Conservation (phyloP, 2,329 filamentous ascomycete species). For the Colletotrichum sp. region DNA sequence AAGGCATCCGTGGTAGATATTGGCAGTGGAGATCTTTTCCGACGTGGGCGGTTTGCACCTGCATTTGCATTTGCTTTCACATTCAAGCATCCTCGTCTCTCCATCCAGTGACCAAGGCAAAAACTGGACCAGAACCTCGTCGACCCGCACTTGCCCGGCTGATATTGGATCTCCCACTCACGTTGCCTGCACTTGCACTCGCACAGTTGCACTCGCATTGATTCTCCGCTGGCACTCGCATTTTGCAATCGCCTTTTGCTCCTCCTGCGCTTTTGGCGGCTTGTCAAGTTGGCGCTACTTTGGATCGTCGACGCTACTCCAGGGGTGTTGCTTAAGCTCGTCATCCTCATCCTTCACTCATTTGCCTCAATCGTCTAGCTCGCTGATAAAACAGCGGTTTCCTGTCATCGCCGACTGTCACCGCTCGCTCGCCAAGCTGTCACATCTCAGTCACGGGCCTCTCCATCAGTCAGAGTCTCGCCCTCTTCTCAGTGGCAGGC, state of each 20-base stretch:
- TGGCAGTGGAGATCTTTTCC: background rate
- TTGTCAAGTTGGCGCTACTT: constrained; percentile 1
- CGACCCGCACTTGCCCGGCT: background rate
- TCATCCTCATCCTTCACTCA: background rate
- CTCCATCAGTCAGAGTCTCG: background rate
- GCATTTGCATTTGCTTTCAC: background rate
- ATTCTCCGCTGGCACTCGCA: background rate
- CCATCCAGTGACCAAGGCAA: background rate
- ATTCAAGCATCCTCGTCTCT: background rate
- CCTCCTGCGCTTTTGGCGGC: constrained; percentile 2
- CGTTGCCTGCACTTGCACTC: background rate
- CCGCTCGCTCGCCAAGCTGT: constrained; percentile 2
- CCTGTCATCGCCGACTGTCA: background rate
- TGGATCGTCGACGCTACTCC: constrained; percentile 7
- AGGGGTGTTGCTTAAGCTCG: constrained; percentile 1
- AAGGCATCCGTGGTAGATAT: background rate
- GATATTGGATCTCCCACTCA: background rate
- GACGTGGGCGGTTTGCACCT: background rate
- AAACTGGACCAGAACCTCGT: background rate
- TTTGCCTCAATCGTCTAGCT: background rate
- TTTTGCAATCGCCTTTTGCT: background rate
- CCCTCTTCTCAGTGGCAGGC: background rate
- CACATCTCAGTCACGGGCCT: background rate
- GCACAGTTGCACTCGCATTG: background rate
- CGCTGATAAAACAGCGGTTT: background rate